Conservation (phyloP, 441 rosid genomes). For the Euphorbia corollata region DNA sequence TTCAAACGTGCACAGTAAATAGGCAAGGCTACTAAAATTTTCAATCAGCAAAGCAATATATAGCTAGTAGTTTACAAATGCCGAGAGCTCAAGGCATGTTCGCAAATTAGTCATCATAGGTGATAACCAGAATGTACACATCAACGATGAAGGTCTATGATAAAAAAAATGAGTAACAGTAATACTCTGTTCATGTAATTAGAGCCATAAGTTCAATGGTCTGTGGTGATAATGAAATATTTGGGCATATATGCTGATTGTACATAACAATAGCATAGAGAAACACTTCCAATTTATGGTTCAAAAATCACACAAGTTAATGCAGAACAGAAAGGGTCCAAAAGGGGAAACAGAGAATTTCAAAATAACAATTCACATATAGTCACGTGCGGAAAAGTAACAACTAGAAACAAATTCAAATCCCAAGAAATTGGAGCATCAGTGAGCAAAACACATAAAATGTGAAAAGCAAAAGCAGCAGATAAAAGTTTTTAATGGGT, state of each 20-base stretch:
- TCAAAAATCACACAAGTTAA: background rate
- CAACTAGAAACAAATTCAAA: background rate
- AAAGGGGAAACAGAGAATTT: constrained; percentile 3
- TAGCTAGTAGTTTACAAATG: background rate
- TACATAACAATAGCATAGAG: background rate
- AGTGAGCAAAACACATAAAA: background rate
- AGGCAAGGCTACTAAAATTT: background rate
- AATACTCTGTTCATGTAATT: no score
- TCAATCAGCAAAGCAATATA: background rate
- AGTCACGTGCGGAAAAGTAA: background rate
- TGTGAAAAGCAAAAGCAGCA: background rate
- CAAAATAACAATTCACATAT: background rate
- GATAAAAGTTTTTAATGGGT: background rate
- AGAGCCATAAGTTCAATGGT: no score
- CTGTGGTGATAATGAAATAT: background rate
- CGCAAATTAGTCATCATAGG: background rate
- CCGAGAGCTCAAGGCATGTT: no score
- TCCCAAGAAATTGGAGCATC: background rate
- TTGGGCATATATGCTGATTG: background rate
- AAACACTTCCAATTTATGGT: background rate
- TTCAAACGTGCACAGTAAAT: background rate
- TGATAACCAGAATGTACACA: background rate
- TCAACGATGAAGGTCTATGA: background rate
- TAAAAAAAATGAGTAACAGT: background rate
- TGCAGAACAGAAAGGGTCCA: background rate